phyloP scores from a whole-genome alignment of 495 filamentous ascomycete genomes.

The Trichoderma virens region DNA sequence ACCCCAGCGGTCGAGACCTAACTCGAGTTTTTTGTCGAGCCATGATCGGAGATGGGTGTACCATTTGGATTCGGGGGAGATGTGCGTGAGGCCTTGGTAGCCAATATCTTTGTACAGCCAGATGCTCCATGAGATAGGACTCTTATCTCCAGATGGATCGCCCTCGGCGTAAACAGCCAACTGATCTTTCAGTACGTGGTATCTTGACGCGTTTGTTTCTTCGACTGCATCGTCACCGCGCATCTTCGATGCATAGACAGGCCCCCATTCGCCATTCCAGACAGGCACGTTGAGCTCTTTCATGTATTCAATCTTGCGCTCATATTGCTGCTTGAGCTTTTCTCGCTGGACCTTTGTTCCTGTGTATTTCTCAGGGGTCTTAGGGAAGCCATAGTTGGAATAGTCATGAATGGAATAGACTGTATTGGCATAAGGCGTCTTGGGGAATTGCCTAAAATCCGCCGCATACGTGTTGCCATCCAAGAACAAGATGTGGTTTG shows the following conservation, averaged over 20 bases:
- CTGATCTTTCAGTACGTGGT: too few relatives aligned
- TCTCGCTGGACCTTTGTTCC: conserved; percentile 43
- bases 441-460: conserved; percentile 25
- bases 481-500: conserved; percentile 52
- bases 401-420: conserved; percentile 57
- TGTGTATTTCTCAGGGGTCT: conserved; percentile 34
- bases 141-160: not conserved
- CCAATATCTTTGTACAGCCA: conserved; percentile 65
- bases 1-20: too few relatives aligned
- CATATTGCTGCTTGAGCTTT: conserved; percentile 35
- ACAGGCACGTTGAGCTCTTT: conserved; percentile 32
- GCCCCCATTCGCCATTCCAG: too few relatives aligned
- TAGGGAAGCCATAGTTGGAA: conserved; percentile 47
- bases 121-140: conserved; percentile 51
- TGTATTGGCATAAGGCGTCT: conserved; percentile 27
- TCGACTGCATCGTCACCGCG: too few relatives aligned
- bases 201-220: too few relatives aligned
- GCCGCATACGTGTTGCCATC: conserved; percentile 57
- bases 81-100: too few relatives aligned
- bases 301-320: conserved; percentile 51
- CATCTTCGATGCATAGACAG: too few relatives aligned
- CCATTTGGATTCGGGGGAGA: too few relatives aligned
- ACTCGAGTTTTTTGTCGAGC: too few relatives aligned
- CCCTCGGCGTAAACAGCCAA: too few relatives aligned
- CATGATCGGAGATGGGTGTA: too few relatives aligned